Evolutionary conservation across 1,284 basidiomycete species (phyloP).

Genomic region (Kalmanozyma brasiliensis): DNA sequence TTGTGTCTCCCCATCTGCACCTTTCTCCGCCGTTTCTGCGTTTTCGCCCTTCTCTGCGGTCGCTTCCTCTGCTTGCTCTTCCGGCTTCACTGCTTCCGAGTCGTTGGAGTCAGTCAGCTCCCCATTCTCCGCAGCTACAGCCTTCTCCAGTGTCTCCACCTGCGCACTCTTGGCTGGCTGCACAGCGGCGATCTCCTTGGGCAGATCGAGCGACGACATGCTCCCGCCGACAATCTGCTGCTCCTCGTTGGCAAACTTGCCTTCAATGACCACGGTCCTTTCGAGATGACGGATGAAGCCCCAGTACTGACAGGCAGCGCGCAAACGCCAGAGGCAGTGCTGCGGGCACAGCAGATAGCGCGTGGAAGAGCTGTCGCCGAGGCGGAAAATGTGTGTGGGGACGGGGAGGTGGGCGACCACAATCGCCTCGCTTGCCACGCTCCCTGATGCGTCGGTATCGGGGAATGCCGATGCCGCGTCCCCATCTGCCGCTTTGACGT

Average conservation of each 20-base stretch:
- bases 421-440: constrained; percentile 1
- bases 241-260: constrained; percentile 58
- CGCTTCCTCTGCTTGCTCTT: constrained; percentile 2
- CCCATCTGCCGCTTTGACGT: constrained; percentile 18
- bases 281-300: constrained; percentile 64
- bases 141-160: constrained; percentile 34
- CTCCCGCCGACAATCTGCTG: constrained; percentile 11
- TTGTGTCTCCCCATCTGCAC: constrained; percentile 6
- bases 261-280: constrained; percentile 64
- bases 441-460: constrained; percentile 9
- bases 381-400: constrained; percentile 66
- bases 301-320: constrained; percentile 65
- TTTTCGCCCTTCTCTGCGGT: constrained; percentile 2
- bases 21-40: constrained; percentile 8
- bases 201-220: constrained; percentile 15
- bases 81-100: constrained; percentile 4
- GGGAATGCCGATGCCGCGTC: constrained; percentile 2
- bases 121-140: constrained; percentile 22
- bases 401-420: constrained; percentile 42
- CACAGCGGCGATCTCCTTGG: constrained; percentile 10
- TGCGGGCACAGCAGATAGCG: constrained; percentile 65
- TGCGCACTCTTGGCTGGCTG: constrained; percentile 23
- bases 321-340: constrained; percentile 60
- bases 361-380: constrained; percentile 54
- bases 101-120: background rate